Evolutionary conservation across 2,329 filamentous ascomycete species (phyloP), one percentile per base, ranked within the genome.

Genomic region (Diaporthe helianthi): DNA sequence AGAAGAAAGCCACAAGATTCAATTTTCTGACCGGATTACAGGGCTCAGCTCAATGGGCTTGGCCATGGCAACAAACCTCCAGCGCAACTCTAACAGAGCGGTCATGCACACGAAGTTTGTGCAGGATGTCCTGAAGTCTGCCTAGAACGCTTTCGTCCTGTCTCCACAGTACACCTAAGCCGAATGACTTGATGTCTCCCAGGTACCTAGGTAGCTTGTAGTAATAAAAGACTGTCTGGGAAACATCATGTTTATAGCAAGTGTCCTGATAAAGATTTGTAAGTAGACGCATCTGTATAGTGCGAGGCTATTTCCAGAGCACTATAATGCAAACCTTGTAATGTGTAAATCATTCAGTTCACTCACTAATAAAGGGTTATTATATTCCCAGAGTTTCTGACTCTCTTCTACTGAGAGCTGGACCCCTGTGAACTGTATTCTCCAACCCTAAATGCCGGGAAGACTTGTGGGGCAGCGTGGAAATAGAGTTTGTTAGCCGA

Each of bases 11-110:
- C 3, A 41, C 4, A 24, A 4, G 9, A 17, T 17, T n/a, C n/a
- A n/a, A n/a, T n/a, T n/a, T n/a, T 4, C 55, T 69, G n/a, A 65
- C 8, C n/a, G 4, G 9, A 8, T 38, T 31, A 5, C 6, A 74
- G 84, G 84, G 4, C 79, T 86, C 0, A 84, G 85, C 1, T 86
- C 83, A 0, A 86, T 86, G 84, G 85, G 85, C 1, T 75, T 80
- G 0, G 77, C 75, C 1, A 87, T 87, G 85, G 82, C 84, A 1
- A 76, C 75, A 8, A 86, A 86, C 68, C 76, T 86, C 0, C 84
- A 86, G n/a, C 36, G 53, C 33, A 38, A n/a, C 22, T 9, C 53
- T 22, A 6, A 10, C 1, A 15, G 33, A 26, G 33, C 24, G 24
- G 9, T n/a, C 0, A 5, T 46, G 6, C 9, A 15, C 38, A 31